Percentiles rank a stretch among this genome's conserved stretches.
These are phyloP conservation scores for Leccinum sublutescens DNA, from an alignment of 768 basidiomycete species.

Conservation along the genomic window DNA sequence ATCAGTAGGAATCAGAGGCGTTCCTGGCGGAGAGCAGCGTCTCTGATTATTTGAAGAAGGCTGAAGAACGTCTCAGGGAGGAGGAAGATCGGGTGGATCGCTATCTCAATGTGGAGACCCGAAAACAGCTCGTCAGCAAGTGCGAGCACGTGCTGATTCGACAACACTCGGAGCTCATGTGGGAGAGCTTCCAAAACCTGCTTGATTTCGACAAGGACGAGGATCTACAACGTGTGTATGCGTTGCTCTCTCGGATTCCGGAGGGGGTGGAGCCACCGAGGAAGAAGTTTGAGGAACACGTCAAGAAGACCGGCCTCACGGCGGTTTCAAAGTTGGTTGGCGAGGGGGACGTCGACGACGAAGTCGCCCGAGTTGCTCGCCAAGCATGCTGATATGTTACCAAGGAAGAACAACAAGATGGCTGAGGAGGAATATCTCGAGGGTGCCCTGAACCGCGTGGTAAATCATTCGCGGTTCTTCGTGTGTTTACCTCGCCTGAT, in stretches of 20 bases:
- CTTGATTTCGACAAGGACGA: conserved; percentile 94
- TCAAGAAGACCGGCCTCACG: conserved; percentile 83
- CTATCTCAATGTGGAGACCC: conserved; percentile 86
- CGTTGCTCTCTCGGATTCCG: conserved; percentile 84
- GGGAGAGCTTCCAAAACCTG: conserved; percentile 87
- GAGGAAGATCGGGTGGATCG: conserved; percentile 95
- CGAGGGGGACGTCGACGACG: conserved; percentile 69
- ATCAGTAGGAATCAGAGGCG: conserved; percentile 86
- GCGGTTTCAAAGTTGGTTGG: conserved; percentile 72
- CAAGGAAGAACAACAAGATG: conserved; percentile 95
- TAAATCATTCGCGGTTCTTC: conserved; percentile 38
- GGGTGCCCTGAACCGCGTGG: conserved; percentile 85
- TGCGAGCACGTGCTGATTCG: conserved; percentile 94
- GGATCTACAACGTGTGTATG: conserved; percentile 94
- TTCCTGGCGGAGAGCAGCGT: conserved; percentile 88
- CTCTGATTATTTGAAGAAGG: conserved; percentile 93
- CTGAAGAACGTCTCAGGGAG: conserved; percentile 87
- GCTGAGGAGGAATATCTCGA: conserved; percentile 82
- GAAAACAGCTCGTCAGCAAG: conserved; percentile 73
- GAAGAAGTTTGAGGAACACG: conserved; percentile 92
- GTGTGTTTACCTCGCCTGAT: conserved; percentile 3
- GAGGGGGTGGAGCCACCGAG: conserved; percentile 89
- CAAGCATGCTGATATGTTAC: conserved; percentile 84
- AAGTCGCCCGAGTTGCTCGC: conserved; percentile 93
- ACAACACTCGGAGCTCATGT: conserved; percentile 80